These are phyloP conservation scores for Basipetospora chlamydospora DNA, from an alignment of 2,329 filamentous ascomycete genomes.

Conservation along the genomic window DNA sequence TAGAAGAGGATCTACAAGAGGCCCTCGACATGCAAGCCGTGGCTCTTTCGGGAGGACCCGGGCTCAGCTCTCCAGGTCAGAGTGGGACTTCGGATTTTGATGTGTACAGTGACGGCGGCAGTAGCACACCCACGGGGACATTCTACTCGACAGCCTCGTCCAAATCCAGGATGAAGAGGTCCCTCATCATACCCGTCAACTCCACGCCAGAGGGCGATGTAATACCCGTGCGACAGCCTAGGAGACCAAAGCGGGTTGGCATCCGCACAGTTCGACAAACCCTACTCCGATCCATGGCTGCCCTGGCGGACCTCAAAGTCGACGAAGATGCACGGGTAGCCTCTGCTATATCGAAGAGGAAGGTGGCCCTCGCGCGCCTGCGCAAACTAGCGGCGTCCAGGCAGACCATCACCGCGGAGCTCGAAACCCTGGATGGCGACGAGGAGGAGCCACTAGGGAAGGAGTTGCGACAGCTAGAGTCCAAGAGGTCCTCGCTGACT, in stretches of 20 bases:
- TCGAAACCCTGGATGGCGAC: slow-evolving; percentile 38
- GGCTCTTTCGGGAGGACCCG: slow-evolving; percentile 10
- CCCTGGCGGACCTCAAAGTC: slow-evolving; percentile 49
- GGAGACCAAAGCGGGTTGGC: slow-evolving; percentile 31
- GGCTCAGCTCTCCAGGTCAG: not conserved
- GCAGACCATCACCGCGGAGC: slow-evolving; percentile 33
- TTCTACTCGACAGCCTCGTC: slow-evolving; percentile 24
- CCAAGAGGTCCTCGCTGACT: slow-evolving; percentile 39
- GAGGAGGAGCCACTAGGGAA: slow-evolving; percentile 42
- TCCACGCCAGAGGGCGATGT: slow-evolving; percentile 30
- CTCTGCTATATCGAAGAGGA: slow-evolving; percentile 39
- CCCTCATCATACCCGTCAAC: slow-evolving; percentile 25
- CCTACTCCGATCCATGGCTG: slow-evolving; percentile 47
- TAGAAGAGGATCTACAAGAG: slow-evolving; percentile 32
- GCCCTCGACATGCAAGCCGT: slow-evolving; percentile 34
- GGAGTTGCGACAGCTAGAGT: slow-evolving; percentile 44
- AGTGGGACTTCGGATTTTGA: slow-evolving; percentile 13
- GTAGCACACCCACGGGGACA: slow-evolving; percentile 24
- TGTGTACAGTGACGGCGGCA: slow-evolving; percentile 21
- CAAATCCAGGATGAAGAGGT: slow-evolving; percentile 24
- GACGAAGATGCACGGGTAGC: slow-evolving; percentile 52
- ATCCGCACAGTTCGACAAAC: slow-evolving; percentile 50
- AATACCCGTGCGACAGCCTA: slow-evolving; percentile 46
- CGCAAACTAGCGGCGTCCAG: slow-evolving; percentile 35
- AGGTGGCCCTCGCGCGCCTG: slow-evolving; percentile 42